phyloP scores from a whole-genome alignment of 169 alveolate species.

The Babesia bovis region DNA sequence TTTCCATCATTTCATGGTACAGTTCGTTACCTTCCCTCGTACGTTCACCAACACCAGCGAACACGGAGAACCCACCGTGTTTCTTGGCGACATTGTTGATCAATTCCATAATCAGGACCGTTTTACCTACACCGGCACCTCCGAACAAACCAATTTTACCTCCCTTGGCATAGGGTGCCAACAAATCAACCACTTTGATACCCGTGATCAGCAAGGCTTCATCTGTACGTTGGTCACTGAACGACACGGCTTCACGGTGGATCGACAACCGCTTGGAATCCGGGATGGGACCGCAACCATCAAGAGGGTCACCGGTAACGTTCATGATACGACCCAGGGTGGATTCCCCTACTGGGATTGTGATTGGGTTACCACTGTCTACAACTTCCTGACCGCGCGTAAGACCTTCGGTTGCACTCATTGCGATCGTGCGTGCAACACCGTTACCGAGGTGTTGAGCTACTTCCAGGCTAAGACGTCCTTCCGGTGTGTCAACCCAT shows the following conservation, averaged over 20 bases:
- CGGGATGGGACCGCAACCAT: constrained; percentile 94
- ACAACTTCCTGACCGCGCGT: constrained; percentile 92
- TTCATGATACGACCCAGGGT: constrained; percentile 95
- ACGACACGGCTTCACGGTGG: constrained; percentile 95
- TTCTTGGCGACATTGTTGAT: constrained; percentile 96
- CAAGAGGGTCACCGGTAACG: constrained; percentile 97
- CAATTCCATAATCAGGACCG: constrained; percentile 96
- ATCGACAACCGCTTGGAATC: constrained; percentile 85
- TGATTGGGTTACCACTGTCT: constrained; percentile 94
- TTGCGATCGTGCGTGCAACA: constrained; percentile 91
- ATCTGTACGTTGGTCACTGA: constrained; percentile 90
- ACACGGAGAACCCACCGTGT: constrained; percentile 98
- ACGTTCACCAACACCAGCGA: constrained; percentile 99
- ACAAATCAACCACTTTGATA: constrained; percentile 92
- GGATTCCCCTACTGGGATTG: constrained; percentile 87
- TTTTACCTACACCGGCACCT: constrained; percentile 99
- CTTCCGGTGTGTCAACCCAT: constrained; percentile 87
- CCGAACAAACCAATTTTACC: constrained; percentile 99
- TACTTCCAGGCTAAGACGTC: constrained; percentile 91
- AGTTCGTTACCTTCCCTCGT: constrained; percentile 98
- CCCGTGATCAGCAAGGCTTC: constrained; percentile 92
- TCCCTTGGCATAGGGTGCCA: constrained; percentile 98
- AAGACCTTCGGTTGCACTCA: constrained; percentile 98
- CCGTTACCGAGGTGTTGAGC: constrained; percentile 94
- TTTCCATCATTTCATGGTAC: constrained; percentile 95